Evolutionary conservation across 129 eudicot genomes (phyloP).

Genomic region (Lactuca saligna): DNA sequence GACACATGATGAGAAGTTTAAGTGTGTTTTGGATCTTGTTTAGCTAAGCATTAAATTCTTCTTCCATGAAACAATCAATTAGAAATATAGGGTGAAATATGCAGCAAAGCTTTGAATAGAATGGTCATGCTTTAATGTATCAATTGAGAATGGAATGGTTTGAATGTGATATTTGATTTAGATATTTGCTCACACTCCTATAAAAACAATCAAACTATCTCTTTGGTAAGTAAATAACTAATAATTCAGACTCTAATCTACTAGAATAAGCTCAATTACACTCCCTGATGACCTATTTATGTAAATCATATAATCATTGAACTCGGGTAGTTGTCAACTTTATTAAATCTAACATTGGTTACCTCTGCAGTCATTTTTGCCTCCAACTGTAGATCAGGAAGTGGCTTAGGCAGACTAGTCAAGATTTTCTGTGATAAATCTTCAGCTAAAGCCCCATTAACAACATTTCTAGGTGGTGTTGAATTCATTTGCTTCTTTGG

Average conservation of each 20-base stretch:
- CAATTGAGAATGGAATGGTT: neutral
- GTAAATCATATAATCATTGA: neutral
- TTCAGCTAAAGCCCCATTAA: conserved; percentile 36
- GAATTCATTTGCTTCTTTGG: conserved; percentile 45
- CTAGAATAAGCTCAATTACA: conserved; percentile 22
- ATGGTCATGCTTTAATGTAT: neutral
- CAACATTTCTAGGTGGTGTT: conserved; percentile 41
- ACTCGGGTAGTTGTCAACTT: neutral
- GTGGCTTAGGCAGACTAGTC: conserved; percentile 41
- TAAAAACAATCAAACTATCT: neutral
- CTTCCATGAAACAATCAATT: neutral
- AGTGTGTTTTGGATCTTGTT: neutral
- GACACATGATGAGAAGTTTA: neutral
- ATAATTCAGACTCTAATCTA: conserved; percentile 7
- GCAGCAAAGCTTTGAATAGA: neutral
- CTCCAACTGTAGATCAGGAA: conserved; percentile 85
- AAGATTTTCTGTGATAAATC: conserved; percentile 33
- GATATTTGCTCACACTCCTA: neutral
- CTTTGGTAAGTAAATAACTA: neutral
- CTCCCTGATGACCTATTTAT: neutral
- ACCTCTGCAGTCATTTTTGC: conserved; percentile 94
- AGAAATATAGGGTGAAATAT: neutral
- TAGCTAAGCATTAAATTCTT: conserved; percentile 1
- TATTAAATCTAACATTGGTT: neutral
- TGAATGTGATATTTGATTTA: neutral